Evolutionary conservation across 129 eudicot genomes (phyloP), one percentile per base, ranked within the genome.

Genomic region (Chrysanthemum makinoi): DNA sequence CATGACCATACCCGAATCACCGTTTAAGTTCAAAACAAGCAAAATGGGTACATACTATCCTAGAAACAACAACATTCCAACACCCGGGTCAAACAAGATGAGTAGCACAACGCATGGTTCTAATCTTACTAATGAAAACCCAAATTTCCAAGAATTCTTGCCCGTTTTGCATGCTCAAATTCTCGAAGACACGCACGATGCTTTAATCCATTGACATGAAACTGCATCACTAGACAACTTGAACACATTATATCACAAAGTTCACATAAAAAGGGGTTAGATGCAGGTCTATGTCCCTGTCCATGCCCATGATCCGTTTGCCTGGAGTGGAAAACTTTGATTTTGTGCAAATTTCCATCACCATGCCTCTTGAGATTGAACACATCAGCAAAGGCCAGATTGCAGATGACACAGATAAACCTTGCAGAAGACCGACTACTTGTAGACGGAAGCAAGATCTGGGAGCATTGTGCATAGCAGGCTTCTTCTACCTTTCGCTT

Each of bases 301-400:
- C 46, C 46, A 39, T 39, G 10, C 46, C 46, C 46, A 39, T 6
- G 46, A 39, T 39, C 46, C 30, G 6, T 18, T 11, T 43, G 56
- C 59, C 35, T 75, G 16, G 76, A 56, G 56, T 18, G 22, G 62
- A 26, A 30, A 62, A 80, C 8, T 57, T 47, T 48, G 69, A n/a
- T 47, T 69, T 14, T 75, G 46, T 80, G 84, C 0, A 53, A 73
- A 5, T 3, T 13, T 9, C 77, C 69, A 56, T 69, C 84, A 75
- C 80, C 58, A n/a, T 80, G 84, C 76, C 28, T 59, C 69, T 75
- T 75, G 17, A 80, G 57, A 75, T 75, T 80, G 60, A 75, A 64
- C 59, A 58, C 73, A 9, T 64, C 62, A 46, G 84, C 77, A 75
- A 75, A 80, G 22, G 84, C 80, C 16, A 75, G 55, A 14, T 43